A percentile compares a stretch with the other conserved stretches of the same genome.
phyloP scores from a whole-genome alignment of 106 monocot species.

The Dioscorea dumetorum region DNA sequence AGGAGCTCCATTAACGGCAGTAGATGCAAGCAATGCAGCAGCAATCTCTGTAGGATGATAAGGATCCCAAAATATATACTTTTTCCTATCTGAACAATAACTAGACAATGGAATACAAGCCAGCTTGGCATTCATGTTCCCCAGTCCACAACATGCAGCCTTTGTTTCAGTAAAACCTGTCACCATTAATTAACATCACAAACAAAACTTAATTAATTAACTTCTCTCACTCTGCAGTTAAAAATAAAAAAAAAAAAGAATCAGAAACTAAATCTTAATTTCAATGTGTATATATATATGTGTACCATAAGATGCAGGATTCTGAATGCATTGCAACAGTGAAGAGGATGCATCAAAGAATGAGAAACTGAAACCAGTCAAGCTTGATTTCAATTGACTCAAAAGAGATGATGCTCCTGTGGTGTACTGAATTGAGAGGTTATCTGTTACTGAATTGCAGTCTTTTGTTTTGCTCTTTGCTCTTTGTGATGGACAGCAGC shows the following conservation, averaged over 20 bases:
- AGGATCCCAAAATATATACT: constrained; percentile 52
- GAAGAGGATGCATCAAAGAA: background rate
- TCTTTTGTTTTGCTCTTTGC: too few species aligned
- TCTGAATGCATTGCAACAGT: constrained; percentile 24
- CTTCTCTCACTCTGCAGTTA: background rate
- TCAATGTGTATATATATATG: too few species aligned
- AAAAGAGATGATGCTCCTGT: constrained; percentile 14
- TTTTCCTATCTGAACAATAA: constrained; percentile 29
- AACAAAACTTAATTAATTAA: background rate
- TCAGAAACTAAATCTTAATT: background rate
- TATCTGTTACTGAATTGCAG: constrained; percentile 13
- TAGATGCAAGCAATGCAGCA: constrained; percentile 8
- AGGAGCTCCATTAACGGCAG: constrained; percentile 23
- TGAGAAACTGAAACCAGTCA: too few species aligned
- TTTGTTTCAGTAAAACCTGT: constrained; percentile 46
- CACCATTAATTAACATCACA: background rate
- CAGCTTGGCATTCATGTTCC: constrained; percentile 40
- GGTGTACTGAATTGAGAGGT: constrained; percentile 26
- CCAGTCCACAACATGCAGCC: constrained; percentile 70
- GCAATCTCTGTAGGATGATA: constrained; percentile 52
- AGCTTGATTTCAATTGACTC: too few species aligned
- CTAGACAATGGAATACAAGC: constrained; percentile 37
- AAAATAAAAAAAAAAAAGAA: too few species aligned
- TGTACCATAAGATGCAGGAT: constrained; percentile 32
- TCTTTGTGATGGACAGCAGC: too few species aligned